Conservation (phyloP, 345 rosid genomes). For the Salix koriyanagi region DNA sequence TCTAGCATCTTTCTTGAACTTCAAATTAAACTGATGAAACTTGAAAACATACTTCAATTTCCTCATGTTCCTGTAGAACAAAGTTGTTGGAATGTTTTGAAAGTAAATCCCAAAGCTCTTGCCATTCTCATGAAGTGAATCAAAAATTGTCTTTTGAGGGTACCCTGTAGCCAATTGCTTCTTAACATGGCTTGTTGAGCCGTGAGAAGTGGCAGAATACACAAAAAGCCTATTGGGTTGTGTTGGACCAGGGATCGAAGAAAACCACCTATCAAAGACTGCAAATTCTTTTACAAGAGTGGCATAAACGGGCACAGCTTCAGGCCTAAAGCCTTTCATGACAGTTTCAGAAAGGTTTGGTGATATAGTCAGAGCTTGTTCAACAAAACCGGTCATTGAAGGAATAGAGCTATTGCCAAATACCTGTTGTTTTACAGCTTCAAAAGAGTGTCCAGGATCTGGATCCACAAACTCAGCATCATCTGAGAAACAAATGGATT, state of each 20-base stretch:
- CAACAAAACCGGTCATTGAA: conserved; percentile 87
- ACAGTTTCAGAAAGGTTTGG: conserved; percentile 65
- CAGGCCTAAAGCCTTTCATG: conserved; percentile 82
- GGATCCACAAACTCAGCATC: conserved; percentile 94
- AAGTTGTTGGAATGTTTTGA: conserved; percentile 70
- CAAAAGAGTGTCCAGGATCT: conserved; percentile 96
- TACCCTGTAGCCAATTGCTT: conserved; percentile 73
- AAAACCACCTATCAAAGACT: conserved; percentile 88
- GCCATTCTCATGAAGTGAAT: conserved; percentile 67
- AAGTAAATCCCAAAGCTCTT: conserved; percentile 72
- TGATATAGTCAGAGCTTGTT: conserved; percentile 82
- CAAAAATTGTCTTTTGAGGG: conserved; percentile 91
- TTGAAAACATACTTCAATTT: conserved; percentile 68
- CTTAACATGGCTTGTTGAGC: conserved; percentile 80
- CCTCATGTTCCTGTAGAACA: conserved; percentile 84
- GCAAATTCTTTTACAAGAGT: conserved; percentile 68
- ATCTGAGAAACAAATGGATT: conserved; percentile 69
- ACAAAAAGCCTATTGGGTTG: conserved; percentile 89
- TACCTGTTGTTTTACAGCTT: conserved; percentile 75
- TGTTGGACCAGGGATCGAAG: conserved; percentile 94
- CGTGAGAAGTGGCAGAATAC: conserved; percentile 93
- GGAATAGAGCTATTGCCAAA: conserved; percentile 69
- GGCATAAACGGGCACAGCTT: conserved; percentile 63
- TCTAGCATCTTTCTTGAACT: conserved; percentile 65
- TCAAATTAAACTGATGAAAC: conserved; percentile 57